These are phyloP conservation scores for Spiraea crenata DNA, from an alignment of 331 rosid species.

Conservation along the genomic window DNA sequence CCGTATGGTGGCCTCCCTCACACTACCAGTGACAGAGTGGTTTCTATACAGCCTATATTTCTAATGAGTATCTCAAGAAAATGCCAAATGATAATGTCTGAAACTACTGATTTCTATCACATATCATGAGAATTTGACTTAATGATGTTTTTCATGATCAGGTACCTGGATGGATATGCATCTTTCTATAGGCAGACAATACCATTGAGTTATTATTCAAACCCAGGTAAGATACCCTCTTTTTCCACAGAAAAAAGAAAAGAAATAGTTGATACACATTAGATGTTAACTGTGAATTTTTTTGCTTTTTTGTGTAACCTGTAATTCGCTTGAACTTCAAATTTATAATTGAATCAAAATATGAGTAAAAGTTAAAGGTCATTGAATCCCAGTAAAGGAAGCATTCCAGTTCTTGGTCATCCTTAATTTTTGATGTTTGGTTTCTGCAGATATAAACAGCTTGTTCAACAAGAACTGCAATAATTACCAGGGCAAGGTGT, in stretches of 20 bases:
- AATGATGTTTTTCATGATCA: constrained; percentile 34
- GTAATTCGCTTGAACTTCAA: background rate
- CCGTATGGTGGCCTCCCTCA: background rate
- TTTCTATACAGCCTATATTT: too few relatives aligned
- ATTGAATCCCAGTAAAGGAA: background rate
- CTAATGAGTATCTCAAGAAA: background rate
- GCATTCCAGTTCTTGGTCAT: constrained; percentile 3
- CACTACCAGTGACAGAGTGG: background rate
- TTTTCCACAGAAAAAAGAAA: too few relatives aligned
- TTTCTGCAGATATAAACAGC: constrained; percentile 70
- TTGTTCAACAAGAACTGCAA: constrained; percentile 71
- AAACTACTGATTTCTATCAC: background rate
- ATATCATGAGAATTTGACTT: constrained; percentile 10
- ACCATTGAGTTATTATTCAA: constrained; percentile 59
- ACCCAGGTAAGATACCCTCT: constrained; percentile 55
- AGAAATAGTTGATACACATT: background rate
- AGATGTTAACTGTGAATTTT: background rate
- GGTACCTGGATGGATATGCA: constrained; percentile 77
- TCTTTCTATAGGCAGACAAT: constrained; percentile 83
- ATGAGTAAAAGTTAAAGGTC: background rate
- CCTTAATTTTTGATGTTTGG: constrained; percentile 14
- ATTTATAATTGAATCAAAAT: background rate
- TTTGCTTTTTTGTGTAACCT: background rate
- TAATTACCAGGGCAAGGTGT: constrained; percentile 87
- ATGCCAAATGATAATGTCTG: background rate